These are phyloP conservation scores for Aspergillus flavus DNA, from an alignment of 2,329 filamentous ascomycete genomes.

Conservation along the genomic window DNA sequence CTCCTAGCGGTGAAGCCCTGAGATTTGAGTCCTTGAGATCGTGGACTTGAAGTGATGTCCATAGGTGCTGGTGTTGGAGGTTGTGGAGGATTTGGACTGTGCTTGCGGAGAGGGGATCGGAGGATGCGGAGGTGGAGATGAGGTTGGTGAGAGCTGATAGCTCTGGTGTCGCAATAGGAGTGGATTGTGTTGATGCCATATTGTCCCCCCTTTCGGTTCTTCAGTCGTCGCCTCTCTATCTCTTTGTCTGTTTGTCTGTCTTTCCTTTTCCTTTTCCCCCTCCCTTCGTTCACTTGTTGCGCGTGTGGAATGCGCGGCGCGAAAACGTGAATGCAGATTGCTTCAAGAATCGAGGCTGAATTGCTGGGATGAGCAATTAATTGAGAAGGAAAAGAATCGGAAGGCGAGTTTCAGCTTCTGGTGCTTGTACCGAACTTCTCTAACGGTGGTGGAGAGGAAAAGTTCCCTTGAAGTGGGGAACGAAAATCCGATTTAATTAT, in stretches of 20 bases:
- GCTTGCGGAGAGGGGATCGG: constrained; percentile 45
- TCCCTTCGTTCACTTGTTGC: background rate
- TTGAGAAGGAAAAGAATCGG: background rate
- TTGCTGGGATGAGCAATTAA: background rate
- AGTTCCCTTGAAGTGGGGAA: constrained; percentile 1
- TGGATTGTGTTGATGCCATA: background rate
- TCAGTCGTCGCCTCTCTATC: background rate
- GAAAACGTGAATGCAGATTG: background rate
- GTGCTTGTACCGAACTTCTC: background rate
- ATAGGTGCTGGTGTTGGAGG: constrained; percentile 64
- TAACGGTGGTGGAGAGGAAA: background rate
- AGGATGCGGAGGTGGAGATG: constrained; percentile 34
- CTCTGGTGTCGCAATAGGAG: constrained; percentile 18
- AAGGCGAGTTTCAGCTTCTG: background rate
- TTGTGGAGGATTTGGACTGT: constrained; percentile 64
- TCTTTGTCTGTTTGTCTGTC: background rate
- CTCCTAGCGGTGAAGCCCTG: constrained; percentile 1
- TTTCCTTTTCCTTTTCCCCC: background rate
- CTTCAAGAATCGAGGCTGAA: background rate
- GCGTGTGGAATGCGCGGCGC: background rate
- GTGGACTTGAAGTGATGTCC: constrained; percentile 60
- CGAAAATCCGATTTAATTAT: background rate
- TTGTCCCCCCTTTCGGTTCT: background rate
- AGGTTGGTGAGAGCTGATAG: constrained; percentile 46
- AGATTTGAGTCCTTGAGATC: constrained; percentile 30